phyloP scores from a whole-genome alignment of 306 rosid genomes.

The Adenanthera pavonina region DNA sequence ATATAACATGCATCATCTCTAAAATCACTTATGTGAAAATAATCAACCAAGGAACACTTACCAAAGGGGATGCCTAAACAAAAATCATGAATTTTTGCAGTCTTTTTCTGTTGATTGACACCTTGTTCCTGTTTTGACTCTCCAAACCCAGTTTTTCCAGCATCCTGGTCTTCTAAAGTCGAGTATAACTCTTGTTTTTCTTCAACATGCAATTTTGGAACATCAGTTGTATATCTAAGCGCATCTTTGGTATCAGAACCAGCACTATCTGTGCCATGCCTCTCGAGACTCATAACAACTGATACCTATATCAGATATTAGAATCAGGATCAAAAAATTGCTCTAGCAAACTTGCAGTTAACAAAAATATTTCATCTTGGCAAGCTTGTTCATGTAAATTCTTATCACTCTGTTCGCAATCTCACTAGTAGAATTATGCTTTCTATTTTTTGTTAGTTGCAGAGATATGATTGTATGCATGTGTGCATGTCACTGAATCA shows the following conservation, averaged over 20 bases:
- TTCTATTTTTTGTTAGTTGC: background rate
- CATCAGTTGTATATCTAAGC: conserved; percentile 52
- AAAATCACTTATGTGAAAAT: conserved; percentile 32
- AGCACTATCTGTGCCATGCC: conserved; percentile 51
- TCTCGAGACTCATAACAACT: conserved; percentile 62
- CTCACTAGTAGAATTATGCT: background rate
- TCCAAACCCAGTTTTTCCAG: conserved; percentile 44
- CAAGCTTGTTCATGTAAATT: background rate
- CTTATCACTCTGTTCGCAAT: conserved; percentile 10
- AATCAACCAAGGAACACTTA: conserved; percentile 45
- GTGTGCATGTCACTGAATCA: background rate
- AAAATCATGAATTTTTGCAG: conserved; percentile 91
- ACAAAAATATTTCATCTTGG: conserved; percentile 13
- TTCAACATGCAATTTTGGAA: conserved; percentile 45
- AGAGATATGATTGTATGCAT: background rate
- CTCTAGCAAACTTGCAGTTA: conserved; percentile 31
- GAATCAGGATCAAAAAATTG: conserved; percentile 41
- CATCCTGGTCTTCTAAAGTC: conserved; percentile 38
- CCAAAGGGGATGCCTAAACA: conserved; percentile 98
- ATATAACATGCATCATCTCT: conserved; percentile 15
- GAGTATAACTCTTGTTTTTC: conserved; percentile 49
- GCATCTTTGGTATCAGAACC: conserved; percentile 51
- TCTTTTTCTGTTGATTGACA: conserved; percentile 47
- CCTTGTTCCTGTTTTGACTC: conserved; percentile 43
- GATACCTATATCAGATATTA: conserved; percentile 56